These are phyloP conservation scores for Streptanthus diversifolius DNA, from an alignment of 345 rosid genomes.

Conservation along the genomic window DNA sequence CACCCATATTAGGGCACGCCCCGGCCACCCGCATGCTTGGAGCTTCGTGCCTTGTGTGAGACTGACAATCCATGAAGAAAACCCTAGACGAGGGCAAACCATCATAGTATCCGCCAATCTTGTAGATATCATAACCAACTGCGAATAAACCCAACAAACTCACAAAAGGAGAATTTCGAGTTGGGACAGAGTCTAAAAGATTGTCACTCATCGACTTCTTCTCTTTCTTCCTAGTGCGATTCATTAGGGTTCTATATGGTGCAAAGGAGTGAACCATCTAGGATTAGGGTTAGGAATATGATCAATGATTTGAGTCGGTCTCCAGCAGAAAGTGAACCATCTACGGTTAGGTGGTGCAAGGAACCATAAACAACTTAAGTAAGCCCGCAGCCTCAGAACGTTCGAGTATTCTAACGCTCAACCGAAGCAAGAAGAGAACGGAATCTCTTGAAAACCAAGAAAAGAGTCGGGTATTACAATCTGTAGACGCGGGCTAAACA, in stretches of 20 bases:
- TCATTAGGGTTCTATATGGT: too few relatives aligned
- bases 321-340: too few relatives aligned
- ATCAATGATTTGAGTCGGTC: too few relatives aligned
- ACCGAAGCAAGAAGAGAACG: neutral
- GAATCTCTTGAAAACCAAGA: slow-evolving; percentile 13
- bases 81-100: neutral
- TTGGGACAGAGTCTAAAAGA: neutral
- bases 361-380: neutral
- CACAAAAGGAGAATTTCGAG: neutral
- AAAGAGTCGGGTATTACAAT: too few relatives aligned
- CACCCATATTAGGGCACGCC: too few relatives aligned
- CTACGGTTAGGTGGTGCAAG: neutral
- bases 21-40: too few relatives aligned
- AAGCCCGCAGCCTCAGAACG: neutral
- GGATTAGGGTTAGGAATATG: too few relatives aligned
- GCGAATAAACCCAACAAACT: neutral
- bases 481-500: too few relatives aligned
- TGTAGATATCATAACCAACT: neutral
- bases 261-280: too few relatives aligned
- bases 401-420: neutral
- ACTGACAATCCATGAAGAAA: neutral
- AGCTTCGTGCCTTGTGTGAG: neutral
- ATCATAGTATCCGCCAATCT: neutral
- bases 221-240: too few relatives aligned
- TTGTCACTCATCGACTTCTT: too few relatives aligned